phyloP scores from a whole-genome alignment of 2,329 filamentous ascomycete species.

The Diaporthe velutina region DNA sequence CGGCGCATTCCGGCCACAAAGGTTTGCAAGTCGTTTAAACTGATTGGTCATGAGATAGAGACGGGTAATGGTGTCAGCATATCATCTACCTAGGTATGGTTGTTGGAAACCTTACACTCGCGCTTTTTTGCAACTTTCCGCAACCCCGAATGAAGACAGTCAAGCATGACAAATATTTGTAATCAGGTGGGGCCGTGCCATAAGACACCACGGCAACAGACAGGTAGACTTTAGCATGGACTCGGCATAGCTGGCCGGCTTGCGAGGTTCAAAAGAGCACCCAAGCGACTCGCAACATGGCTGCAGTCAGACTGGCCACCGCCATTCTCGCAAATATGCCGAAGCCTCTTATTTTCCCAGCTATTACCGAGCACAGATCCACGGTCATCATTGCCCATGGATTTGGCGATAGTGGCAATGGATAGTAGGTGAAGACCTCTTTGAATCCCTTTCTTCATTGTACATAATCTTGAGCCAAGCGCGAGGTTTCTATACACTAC shows the following conservation, averaged over 20 bases:
- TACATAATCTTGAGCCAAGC: not conserved
- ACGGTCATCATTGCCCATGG: slow-evolving; percentile 31
- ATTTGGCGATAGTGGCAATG: slow-evolving; percentile 21
- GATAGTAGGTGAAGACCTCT: not conserved
- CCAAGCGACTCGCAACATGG: not conserved
- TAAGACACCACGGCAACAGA: not conserved
- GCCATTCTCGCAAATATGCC: slow-evolving; percentile 31
- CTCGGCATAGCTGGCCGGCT: not conserved
- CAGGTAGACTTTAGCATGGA: not conserved
- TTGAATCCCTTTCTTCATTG: not conserved
- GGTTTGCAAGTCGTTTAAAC: not conserved
- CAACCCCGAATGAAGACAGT: not conserved
- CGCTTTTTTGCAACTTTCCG: not conserved
- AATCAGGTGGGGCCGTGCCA: slow-evolving; percentile 5
- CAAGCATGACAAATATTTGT: slow-evolving; percentile 8
- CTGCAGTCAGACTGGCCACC: not conserved
- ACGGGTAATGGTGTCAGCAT: too few species aligned
- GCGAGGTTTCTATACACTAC: too few species aligned
- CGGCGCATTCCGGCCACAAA: not conserved
- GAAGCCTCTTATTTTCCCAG: slow-evolving; percentile 12
- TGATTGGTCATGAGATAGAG: rapidly evolving
- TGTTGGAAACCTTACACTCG: not conserved
- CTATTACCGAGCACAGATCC: slow-evolving; percentile 31
- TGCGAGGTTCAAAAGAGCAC: not conserved
- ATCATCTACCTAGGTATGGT: not conserved